Base-by-base conservation (phyloP, 139 green algal species). In the Penium margaritaceum region DNA sequence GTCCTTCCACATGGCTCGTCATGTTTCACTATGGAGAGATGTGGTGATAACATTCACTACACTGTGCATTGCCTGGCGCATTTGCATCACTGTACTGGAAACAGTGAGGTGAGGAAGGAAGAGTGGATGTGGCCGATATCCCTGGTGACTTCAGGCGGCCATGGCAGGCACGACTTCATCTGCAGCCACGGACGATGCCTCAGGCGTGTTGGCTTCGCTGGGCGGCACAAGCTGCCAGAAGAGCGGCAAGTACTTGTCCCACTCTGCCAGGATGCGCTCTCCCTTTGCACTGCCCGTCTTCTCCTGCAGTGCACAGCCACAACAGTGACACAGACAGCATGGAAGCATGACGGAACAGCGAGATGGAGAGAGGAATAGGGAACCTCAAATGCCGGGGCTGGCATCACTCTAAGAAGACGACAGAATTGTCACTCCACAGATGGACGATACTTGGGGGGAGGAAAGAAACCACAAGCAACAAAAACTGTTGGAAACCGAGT, bases 221-320 rank as follows among this genome's bases (percentile, higher is more conserved):
- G 94, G 94, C 24, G 94, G 94, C 72, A 98, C 94, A 67, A 97
- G 80, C 86, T 97, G 92, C 91, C 91, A 97, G 90, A 99, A 98
- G 77, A 90, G 89, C 44, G 61, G 33, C 77, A 93, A 60, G 2
- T 71, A 63, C 0, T 55, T 67, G n/a, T 82, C 78, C 91, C 93
- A 99, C 81, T 92, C 83, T 2, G 73, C 85, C 57, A 98, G 74
- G 30, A 98, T 78, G 2, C 63, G 54, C 76, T 89, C 80, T 24
- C 68, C 92, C 81, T 88, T 90, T 3, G 67, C 38, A 6, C 82
- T 92, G 65, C 87, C 90, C 24, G 94, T 97, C 75, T 85, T 84
- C 30, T 89, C 89, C 71, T 78, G 71, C 47, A 34, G 29, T 14
- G 51, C 46, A 57, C 46, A 57, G 0, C 5, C 19, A 24, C 19